phyloP scores from a whole-genome alignment of 345 rosid genomes.

The Geranium brycei region DNA sequence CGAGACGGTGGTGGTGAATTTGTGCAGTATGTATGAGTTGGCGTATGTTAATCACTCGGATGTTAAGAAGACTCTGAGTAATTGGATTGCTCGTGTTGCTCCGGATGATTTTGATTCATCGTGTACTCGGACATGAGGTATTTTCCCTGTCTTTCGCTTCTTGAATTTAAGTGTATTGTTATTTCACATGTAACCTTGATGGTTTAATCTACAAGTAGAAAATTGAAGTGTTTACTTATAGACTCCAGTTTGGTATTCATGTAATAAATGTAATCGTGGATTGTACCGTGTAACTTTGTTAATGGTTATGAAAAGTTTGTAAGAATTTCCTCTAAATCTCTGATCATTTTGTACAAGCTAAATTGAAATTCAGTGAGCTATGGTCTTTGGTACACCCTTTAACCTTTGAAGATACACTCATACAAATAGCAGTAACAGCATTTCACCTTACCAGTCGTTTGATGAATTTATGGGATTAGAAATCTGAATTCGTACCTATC shows the following conservation, averaged over 20 bases:
- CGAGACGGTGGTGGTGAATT: conserved; percentile 76
- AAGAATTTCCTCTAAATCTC: not conserved
- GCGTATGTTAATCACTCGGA: conserved; percentile 88
- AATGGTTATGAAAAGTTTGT: not conserved
- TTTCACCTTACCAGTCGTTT: not conserved
- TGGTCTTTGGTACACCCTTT: not conserved
- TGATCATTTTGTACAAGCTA: not conserved
- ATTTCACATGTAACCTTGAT: not conserved
- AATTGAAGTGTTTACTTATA: not conserved
- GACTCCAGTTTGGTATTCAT: not conserved
- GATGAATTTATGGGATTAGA: not conserved
- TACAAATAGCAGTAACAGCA: not conserved
- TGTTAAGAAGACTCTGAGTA: conserved; percentile 64
- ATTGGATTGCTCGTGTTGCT: conserved; percentile 80
- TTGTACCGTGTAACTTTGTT: not conserved
- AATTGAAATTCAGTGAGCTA: not conserved
- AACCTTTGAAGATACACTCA: too few species aligned
- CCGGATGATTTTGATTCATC: conserved; percentile 93
- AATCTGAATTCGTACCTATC: not conserved
- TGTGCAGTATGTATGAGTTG: conserved; percentile 97
- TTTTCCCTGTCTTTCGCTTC: not conserved
- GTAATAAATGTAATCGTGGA: not conserved
- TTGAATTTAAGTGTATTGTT: too few species aligned
- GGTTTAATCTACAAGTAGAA: not conserved
- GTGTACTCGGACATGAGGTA: conserved; percentile 62